A percentile compares a stretch with the other conserved stretches of the same genome.
phyloP scores from a whole-genome alignment of 768 basidiomycete genomes.

The Phylloporus rhodoxanthus region DNA sequence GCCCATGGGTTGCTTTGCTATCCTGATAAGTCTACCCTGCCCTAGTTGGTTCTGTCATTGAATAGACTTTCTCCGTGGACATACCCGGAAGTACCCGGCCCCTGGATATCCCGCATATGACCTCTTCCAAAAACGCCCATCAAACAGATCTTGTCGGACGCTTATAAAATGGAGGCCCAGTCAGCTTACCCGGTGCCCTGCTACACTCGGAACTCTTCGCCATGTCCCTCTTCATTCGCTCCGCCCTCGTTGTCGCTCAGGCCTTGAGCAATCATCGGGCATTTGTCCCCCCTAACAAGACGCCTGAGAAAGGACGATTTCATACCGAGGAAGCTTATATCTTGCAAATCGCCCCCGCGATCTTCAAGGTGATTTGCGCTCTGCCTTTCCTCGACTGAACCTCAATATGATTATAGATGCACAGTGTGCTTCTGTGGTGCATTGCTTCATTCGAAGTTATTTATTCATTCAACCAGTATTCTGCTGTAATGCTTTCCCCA shows the following conservation, averaged over 20 bases:
- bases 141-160: background rate
- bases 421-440: slow-evolving; percentile 44
- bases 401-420: slow-evolving; percentile 33
- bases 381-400: background rate
- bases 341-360: slow-evolving; percentile 49
- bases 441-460: slow-evolving; percentile 48
- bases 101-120: background rate
- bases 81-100: background rate
- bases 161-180: slow-evolving; percentile 15
- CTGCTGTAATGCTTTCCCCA: slow-evolving; percentile 29
- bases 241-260: slow-evolving; percentile 43
- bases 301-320: slow-evolving; percentile 44
- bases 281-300: slow-evolving; percentile 53
- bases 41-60: background rate
- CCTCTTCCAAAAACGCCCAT: slow-evolving; percentile 1
- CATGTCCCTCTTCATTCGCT: slow-evolving; percentile 45
- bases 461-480: slow-evolving; percentile 32
- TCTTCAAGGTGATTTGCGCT: slow-evolving; percentile 43
- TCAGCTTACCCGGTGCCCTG: background rate
- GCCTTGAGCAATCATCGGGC: slow-evolving; percentile 47
- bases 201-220: background rate
- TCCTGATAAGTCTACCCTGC: background rate
- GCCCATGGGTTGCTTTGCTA: background rate
- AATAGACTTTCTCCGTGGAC: background rate
- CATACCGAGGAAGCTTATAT: slow-evolving; percentile 48